Evolutionary conservation across 2,329 filamentous ascomycete species (phyloP), one percentile per base, ranked within the genome.

Genomic region (Cryphonectria parasitica): DNA sequence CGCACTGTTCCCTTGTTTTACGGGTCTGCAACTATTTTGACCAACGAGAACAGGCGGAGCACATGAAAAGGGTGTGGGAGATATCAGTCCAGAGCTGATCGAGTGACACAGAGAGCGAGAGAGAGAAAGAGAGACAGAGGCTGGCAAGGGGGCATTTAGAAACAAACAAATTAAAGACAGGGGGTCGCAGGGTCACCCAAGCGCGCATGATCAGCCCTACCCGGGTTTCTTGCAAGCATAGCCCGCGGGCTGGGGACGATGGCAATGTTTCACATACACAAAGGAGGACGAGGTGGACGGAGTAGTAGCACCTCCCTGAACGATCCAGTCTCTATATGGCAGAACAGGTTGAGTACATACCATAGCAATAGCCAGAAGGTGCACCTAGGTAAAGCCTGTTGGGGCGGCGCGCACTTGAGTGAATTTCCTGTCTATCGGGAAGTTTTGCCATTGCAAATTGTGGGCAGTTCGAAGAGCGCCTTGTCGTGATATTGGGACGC

Each of bases 71-170:
- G 39, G 36, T 39, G 36, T 34, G 52, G 52, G 56, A 28, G 62
- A 31, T 28, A 8, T 45, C 54, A 52, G 41, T 43, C 45, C 22
- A 28, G 11, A 69, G 68, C 1, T 76, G 75, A 76, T 75, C 74
- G n/a, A 76, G 76, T 5, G 45, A 49, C 8, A 39, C 36, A 39
- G 3, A 43, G 2, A 17, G 11, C 17, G 2, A 45, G 43, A 19
- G 41, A 43, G 13, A 22, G 19, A 17, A 45, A 22, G 43, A 45
- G 45, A 49, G 45, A n/a, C 45, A 49, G n/a, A 56, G 52, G 52
- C n/a, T 56, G 52, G 52, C 52, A 28, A 25, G 52, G 52, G 52
- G 25, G 13, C 13, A 31, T 2, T 17, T 17, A 19, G 25, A 58
- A 58, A 31, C 54, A 28, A 31, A 58, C 25, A 19, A 31, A 31